Conservation (phyloP, 1,284 basidiomycete genomes). For the Puccinia novopanici region DNA sequence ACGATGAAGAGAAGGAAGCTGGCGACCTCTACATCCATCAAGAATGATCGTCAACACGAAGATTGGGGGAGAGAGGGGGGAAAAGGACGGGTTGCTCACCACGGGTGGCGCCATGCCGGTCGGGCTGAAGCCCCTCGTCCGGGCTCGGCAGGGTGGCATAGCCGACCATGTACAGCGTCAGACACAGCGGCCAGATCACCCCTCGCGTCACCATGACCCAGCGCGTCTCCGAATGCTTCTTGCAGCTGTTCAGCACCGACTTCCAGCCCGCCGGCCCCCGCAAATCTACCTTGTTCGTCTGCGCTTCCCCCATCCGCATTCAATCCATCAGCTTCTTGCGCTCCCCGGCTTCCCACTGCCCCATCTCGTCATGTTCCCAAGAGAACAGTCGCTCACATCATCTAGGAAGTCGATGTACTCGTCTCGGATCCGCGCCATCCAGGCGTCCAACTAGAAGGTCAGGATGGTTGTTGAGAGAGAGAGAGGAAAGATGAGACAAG, state of each 20-base stretch:
- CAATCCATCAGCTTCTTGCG: no score
- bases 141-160: constrained; percentile 23
- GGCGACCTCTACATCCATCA: background rate
- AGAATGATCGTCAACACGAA: no score
- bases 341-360: no score
- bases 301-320: no score
- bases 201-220: constrained; percentile 8
- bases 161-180: constrained; percentile 37
- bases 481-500: no score
- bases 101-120: constrained; percentile 2
- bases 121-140: background rate
- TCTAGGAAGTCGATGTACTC: constrained; percentile 27
- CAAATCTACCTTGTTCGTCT: constrained; percentile 21
- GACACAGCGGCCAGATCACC: constrained; percentile 13
- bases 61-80: no score
- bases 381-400: no score
- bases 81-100: background rate
- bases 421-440: constrained; percentile 34
- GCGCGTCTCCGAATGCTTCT: background rate
- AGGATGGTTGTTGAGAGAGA: background rate
- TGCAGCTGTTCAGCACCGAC: background rate
- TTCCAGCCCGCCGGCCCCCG: background rate
- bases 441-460: constrained; percentile 29
- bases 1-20: constrained; percentile 35
- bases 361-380: no score